Percentiles rank a stretch among this genome's conserved stretches.
Conservation (phyloP, 768 basidiomycete species). For the Termitomyces sp. region DNA sequence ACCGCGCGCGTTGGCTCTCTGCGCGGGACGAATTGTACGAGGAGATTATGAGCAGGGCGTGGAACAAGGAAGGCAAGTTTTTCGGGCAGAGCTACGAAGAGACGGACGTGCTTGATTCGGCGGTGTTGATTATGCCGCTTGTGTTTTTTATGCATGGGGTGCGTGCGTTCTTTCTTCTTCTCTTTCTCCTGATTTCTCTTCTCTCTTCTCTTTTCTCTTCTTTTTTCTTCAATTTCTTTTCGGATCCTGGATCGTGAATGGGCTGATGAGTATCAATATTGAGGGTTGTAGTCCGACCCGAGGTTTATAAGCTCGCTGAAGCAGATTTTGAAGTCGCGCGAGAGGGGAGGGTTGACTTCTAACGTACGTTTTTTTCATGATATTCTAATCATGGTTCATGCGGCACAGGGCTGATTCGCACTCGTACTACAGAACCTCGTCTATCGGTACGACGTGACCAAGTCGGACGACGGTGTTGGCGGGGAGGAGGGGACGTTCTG, state of each 20-base stretch:
- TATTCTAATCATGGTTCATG: no score
- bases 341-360: conserved; percentile 87
- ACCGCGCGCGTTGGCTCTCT: conserved; percentile 63
- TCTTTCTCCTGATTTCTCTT: background rate
- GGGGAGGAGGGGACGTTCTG: conserved; percentile 96
- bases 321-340: conserved; percentile 80
- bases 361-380: conserved; percentile 68
- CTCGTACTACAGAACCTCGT: conserved; percentile 89
- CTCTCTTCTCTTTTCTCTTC: background rate
- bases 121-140: conserved; percentile 88
- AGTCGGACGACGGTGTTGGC: conserved; percentile 90
- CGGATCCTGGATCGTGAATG: no score
- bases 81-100: conserved; percentile 94
- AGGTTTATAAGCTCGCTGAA: conserved; percentile 84
- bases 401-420: no score
- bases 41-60: conserved; percentile 87
- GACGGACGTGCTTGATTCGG: conserved; percentile 74
- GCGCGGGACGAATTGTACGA: conserved; percentile 87
- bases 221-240: background rate
- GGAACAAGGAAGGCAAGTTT: conserved; percentile 64
- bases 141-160: conserved; percentile 89
- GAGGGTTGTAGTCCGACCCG: conserved; percentile 70
- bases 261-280: conserved; percentile 8
- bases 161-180: background rate
- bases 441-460: conserved; percentile 84